Percentiles rank a stretch among this genome's conserved stretches.
These are phyloP conservation scores for Aleurites moluccanus DNA, from an alignment of 441 rosid species.

Conservation along the genomic window DNA sequence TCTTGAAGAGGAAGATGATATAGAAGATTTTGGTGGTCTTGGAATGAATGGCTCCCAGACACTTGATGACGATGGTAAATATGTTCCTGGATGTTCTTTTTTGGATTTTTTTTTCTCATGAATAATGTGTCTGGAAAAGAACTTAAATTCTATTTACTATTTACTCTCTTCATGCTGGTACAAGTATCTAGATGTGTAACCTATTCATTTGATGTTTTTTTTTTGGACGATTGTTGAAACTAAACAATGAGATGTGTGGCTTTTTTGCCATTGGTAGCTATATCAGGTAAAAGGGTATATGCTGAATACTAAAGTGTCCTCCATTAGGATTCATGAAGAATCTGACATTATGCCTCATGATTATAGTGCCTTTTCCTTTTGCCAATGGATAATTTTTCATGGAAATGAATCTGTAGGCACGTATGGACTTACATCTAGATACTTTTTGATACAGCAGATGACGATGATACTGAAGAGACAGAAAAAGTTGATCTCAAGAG, in stretches of 20 bases:
- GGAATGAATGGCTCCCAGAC: conserved; percentile 28
- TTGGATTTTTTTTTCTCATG: neutral
- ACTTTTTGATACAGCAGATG: conserved; percentile 25
- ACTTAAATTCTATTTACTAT: neutral
- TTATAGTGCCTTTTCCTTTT: neutral
- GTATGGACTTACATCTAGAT: neutral
- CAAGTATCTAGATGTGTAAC: too few relatives aligned
- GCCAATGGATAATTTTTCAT: neutral
- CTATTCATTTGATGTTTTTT: neutral
- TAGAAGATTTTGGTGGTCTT: conserved; percentile 61
- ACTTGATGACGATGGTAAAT: conserved; percentile 37
- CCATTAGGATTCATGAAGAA: neutral
- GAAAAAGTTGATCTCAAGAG: conserved; percentile 43
- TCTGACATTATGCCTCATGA: neutral
- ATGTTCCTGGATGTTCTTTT: neutral
- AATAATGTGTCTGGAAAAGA: neutral
- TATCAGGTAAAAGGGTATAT: neutral
- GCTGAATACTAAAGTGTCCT: neutral
- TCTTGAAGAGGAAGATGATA: conserved; percentile 75
- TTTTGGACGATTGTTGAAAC: neutral
- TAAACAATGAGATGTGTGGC: neutral
- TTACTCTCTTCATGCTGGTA: too few relatives aligned
- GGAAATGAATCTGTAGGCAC: neutral
- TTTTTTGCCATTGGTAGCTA: neutral
- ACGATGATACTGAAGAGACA: conserved; percentile 35